Conservation (phyloP, 306 rosid genomes). For the Carpinus fangiana region DNA sequence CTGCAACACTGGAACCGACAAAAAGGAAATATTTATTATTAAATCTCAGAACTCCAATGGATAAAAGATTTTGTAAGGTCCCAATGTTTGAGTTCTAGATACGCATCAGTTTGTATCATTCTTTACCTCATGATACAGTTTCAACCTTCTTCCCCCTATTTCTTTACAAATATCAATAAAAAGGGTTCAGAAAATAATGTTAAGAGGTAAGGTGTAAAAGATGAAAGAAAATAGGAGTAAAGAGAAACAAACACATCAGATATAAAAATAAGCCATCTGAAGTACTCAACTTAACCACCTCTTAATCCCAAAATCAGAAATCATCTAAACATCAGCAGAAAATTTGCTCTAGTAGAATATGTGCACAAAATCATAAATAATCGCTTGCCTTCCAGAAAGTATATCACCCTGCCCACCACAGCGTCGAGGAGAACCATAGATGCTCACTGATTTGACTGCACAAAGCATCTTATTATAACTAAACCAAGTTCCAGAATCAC, state of each 20-base stretch:
- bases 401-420: slow-evolving; percentile 97
- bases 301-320: background rate
- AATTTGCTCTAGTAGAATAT: background rate
- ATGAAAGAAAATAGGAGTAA: background rate
- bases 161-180: background rate
- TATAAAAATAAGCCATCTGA: background rate
- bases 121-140: background rate
- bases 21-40: background rate
- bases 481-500: slow-evolving; percentile 5
- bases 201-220: background rate
- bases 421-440: slow-evolving; percentile 87
- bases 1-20: slow-evolving; percentile 65
- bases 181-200: background rate
- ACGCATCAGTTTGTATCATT: background rate
- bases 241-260: background rate
- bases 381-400: slow-evolving; percentile 92
- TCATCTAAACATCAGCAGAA: slow-evolving; percentile 9
- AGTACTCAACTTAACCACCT: background rate
- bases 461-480: background rate
- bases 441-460: slow-evolving; percentile 78
- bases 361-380: background rate
- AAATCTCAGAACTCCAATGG: background rate
- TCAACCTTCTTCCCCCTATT: background rate
- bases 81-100: background rate
- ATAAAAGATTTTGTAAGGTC: background rate